Percentiles rank a stretch among this genome's conserved stretches.
Evolutionary conservation across 208 protist genomes (phyloP).

Genomic region (Trypanosoma brucei): DNA sequence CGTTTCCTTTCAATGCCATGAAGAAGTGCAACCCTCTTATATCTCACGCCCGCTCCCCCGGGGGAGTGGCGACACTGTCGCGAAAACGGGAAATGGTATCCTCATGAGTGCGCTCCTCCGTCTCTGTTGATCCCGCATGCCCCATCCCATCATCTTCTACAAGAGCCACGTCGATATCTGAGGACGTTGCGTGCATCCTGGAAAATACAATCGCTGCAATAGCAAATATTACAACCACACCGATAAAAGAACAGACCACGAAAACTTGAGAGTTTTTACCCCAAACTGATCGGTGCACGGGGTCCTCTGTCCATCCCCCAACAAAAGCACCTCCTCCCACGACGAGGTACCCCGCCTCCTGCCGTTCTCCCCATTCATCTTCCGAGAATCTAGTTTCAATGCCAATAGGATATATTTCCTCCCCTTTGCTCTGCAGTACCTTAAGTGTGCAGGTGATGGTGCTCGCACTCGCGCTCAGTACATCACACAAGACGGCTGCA

Average conservation of each 20-base stretch:
- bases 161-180: background rate
- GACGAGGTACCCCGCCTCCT: conserved; percentile 15
- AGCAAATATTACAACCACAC: background rate
- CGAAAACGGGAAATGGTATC: too few relatives aligned
- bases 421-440: conserved; percentile 4
- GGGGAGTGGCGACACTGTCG: too few relatives aligned
- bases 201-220: background rate
- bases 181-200: background rate
- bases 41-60: too few relatives aligned
- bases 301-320: conserved; percentile 4
- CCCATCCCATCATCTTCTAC: background rate
- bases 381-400: conserved; percentile 3
- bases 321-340: conserved; percentile 6
- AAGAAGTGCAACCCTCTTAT: too few relatives aligned
- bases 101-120: too few relatives aligned
- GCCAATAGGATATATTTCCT: conserved; percentile 1
- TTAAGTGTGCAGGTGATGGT: conserved; percentile 10
- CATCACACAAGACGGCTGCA: conserved; percentile 8
- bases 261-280: background rate
- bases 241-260: background rate
- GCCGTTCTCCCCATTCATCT: conserved; percentile 9
- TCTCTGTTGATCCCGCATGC: too few relatives aligned
- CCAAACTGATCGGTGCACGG: background rate
- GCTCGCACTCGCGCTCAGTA: conserved; percentile 1
- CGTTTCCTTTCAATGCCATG: too few relatives aligned